Base-by-base conservation (phyloP, 1,139 yeast species). In the Debaryomyces udenii region DNA sequence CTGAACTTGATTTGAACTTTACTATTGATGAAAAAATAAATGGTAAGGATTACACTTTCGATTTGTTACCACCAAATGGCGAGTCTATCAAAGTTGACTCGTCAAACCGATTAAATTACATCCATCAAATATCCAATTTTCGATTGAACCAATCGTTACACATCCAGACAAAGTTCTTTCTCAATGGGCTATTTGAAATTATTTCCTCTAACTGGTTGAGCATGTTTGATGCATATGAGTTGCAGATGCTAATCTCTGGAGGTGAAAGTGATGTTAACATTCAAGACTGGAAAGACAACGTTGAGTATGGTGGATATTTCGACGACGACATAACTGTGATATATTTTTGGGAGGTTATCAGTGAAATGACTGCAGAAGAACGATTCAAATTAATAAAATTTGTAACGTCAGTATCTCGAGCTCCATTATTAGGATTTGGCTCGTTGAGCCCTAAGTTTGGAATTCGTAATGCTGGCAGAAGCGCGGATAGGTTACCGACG, bases 371-470 rank as follows among this genome's bases (percentile, higher is more conserved):
- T 2, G 69, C 78, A 1, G 76, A 74, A 14, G 88, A 89, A 44
- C 70, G 81, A 49, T 70, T 78, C 23, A 76, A 78, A 46, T 75
- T 93, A 44, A 64, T 91, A 28, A 86, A 87, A 57, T 93, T 90
- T 66, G 96, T 88, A 17, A 93, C 98, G 0, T 86, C 96, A 0
- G 96, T 89, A 1, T 83, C 96, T 1, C 76, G 93, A 47, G 96
- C 96, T 0, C 99, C 99, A 1, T 68, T 93, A 27, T 70, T 88
- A 22, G 99, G 99, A 1, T 93, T 93, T 59, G 71, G 75, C 3
- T 80, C 82, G 6, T 69, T 94, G 39, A 66, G 66, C 27, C 99
- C 99, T 0, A 72, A 71, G 42, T 90, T 93, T 65, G 96, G 96
- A 1, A 86, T 93, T 35, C 64, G 89, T 37, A 81, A 82, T 52